Evolutionary conservation across 2,329 filamentous ascomycete species (phyloP).

Genomic region (Colletotrichum chlorophyti): DNA sequence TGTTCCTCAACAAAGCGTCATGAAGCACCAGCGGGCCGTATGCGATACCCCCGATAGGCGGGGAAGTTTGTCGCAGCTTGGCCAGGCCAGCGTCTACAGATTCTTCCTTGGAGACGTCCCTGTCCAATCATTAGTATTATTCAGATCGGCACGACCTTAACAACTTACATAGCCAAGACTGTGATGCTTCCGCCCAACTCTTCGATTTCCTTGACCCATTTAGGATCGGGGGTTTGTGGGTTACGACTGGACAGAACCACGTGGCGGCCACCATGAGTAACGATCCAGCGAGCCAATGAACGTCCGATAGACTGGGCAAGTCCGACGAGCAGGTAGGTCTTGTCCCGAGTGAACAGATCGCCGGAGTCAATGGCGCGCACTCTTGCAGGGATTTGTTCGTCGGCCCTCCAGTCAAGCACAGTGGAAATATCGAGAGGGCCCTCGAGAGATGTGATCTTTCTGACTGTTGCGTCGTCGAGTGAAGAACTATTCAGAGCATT

Average conservation of each 20-base stretch:
- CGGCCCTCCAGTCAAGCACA: neutral
- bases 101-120: conserved; percentile 6
- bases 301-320: conserved; percentile 39
- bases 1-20: conserved; percentile 40
- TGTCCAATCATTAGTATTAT: no score
- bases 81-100: conserved; percentile 27
- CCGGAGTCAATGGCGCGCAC: neutral
- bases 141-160: conserved; percentile 31
- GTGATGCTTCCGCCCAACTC: conserved; percentile 1
- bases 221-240: conserved; percentile 30
- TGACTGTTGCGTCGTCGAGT: neutral
- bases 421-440: neutral
- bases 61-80: conserved; percentile 31
- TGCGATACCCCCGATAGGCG: conserved; percentile 47
- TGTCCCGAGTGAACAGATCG: conserved; percentile 29
- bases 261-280: conserved; percentile 38
- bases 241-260: conserved; percentile 44
- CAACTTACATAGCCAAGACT: neutral
- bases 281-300: conserved; percentile 44
- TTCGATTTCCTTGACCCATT: conserved; percentile 12
- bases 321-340: conserved; percentile 41
- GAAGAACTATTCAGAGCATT: no score
- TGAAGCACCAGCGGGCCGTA: conserved; percentile 52
- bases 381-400: neutral
- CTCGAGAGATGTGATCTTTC: neutral